These are phyloP conservation scores for Crepidotus variabilis DNA, from an alignment of 768 basidiomycete species.

Conservation along the genomic window DNA sequence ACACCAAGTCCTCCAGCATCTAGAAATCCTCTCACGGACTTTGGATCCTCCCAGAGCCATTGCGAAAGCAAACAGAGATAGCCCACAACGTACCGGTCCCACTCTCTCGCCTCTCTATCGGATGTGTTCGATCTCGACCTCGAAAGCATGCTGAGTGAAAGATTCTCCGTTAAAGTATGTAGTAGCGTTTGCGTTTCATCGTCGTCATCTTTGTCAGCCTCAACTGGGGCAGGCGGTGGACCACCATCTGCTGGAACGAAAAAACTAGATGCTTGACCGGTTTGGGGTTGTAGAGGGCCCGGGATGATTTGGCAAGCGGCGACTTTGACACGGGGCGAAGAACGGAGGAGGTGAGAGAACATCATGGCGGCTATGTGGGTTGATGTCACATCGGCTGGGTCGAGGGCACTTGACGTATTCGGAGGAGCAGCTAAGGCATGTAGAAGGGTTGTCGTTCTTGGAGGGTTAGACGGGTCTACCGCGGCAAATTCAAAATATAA, in stretches of 20 bases:
- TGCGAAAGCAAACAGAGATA: conserved; percentile 82
- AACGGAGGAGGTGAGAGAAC: conserved; percentile 75
- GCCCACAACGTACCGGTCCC: conserved; percentile 85
- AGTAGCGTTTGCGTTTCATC: conserved; percentile 71
- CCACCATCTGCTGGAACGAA: conserved; percentile 76
- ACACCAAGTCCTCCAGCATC: conserved; percentile 88
- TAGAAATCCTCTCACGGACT: conserved; percentile 83
- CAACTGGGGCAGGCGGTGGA: conserved; percentile 29
- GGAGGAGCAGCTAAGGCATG: conserved; percentile 65
- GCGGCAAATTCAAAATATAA: neutral
- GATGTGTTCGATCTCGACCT: conserved; percentile 65
- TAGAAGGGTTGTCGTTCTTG: conserved; percentile 62
- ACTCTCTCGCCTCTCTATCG: conserved; percentile 75
- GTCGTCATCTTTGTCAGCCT: conserved; percentile 45
- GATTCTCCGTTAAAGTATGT: conserved; percentile 83
- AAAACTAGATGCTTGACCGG: conserved; percentile 40
- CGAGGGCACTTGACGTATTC: conserved; percentile 46
- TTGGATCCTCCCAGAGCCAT: conserved; percentile 97
- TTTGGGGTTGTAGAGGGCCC: conserved; percentile 28
- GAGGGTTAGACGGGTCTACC: conserved; percentile 30
- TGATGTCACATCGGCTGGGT: conserved; percentile 53
- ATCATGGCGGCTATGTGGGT: conserved; percentile 74
- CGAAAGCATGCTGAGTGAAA: conserved; percentile 82
- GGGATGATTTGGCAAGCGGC: conserved; percentile 66
- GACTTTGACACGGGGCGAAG: conserved; percentile 59